phyloP scores from a whole-genome alignment of 164 flowering plant species.

The Nelumbo lutea region DNA sequence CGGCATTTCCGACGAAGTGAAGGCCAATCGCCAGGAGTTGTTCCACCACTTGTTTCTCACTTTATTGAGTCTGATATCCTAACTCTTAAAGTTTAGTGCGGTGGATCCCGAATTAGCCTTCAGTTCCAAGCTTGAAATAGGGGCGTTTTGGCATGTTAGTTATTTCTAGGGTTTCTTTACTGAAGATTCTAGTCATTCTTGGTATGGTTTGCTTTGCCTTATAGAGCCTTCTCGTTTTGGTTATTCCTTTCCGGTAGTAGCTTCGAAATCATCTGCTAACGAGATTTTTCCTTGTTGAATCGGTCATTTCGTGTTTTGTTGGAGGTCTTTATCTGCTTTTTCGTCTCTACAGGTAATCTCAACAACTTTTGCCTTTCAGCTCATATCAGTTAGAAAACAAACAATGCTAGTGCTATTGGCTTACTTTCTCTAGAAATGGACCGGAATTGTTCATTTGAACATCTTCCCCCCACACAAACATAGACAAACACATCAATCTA shows the following conservation, averaged over 20 bases:
- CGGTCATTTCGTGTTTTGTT: not conserved
- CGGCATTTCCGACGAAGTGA: not conserved
- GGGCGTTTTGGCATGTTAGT: not conserved
- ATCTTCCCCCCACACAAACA: not conserved
- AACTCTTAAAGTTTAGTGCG: not conserved
- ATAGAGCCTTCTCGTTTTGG: not conserved
- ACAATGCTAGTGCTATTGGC: constrained; percentile 6
- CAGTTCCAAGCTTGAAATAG: not conserved
- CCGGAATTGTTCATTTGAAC: not conserved
- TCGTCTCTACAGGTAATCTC: not conserved
- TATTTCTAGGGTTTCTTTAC: constrained; percentile 15
- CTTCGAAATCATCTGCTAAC: not conserved
- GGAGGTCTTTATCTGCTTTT: not conserved
- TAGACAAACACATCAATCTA: not conserved
- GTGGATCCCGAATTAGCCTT: not conserved
- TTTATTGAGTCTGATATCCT: not conserved
- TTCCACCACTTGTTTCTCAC: not conserved
- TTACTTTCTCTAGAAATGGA: not conserved
- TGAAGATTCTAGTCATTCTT: not conserved
- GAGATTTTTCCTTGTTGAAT: not conserved
- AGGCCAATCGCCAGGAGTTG: not conserved
- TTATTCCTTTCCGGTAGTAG: not conserved
- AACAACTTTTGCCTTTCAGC: not conserved
- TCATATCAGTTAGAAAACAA: not conserved
- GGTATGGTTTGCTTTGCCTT: not conserved